Percentiles rank a stretch among this genome's conserved stretches.
Conservation (phyloP, 2,329 filamentous ascomycete species). For the Chaetomium globosum region DNA sequence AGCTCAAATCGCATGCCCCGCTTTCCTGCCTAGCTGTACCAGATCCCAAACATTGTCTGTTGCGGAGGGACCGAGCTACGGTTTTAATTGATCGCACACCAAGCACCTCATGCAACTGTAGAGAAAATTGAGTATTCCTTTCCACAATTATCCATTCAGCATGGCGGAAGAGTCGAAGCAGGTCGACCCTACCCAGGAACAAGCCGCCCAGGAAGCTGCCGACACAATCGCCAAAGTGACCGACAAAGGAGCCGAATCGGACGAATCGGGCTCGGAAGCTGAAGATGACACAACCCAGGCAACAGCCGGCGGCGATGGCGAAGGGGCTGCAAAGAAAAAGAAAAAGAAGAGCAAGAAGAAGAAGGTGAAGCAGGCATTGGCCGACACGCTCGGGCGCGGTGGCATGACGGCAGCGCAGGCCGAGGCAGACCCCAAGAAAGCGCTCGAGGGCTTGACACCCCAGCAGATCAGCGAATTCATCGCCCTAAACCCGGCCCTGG, state of each 20-base stretch:
- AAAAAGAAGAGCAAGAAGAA: constrained; percentile 69
- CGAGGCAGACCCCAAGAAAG: constrained; percentile 51
- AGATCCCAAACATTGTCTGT: background rate
- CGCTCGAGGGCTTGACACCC: constrained; percentile 56
- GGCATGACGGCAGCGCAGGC: constrained; percentile 36
- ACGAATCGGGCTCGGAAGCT: constrained; percentile 50
- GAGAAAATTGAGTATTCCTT: background rate
- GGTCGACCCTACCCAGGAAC: constrained; percentile 55
- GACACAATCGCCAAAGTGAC: constrained; percentile 37
- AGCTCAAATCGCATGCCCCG: background rate
- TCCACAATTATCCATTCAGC: background rate
- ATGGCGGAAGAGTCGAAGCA: constrained; percentile 65
- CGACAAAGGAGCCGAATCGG: constrained; percentile 52
- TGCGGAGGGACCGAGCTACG: too few relatives aligned
- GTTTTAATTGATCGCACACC: background rate
- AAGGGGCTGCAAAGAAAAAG: constrained; percentile 55
- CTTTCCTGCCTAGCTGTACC: background rate
- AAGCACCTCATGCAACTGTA: too few relatives aligned
- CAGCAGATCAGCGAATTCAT: constrained; percentile 67
- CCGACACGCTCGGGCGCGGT: constrained; percentile 39
- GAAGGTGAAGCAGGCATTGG: constrained; percentile 57
- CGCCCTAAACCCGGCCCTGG: constrained; percentile 71
- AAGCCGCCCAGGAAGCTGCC: constrained; percentile 47
- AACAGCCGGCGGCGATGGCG: constrained; percentile 36
- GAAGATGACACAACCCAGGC: constrained; percentile 46